Conservation (phyloP, 208 protist species). For the Crithidia bombi region DNA sequence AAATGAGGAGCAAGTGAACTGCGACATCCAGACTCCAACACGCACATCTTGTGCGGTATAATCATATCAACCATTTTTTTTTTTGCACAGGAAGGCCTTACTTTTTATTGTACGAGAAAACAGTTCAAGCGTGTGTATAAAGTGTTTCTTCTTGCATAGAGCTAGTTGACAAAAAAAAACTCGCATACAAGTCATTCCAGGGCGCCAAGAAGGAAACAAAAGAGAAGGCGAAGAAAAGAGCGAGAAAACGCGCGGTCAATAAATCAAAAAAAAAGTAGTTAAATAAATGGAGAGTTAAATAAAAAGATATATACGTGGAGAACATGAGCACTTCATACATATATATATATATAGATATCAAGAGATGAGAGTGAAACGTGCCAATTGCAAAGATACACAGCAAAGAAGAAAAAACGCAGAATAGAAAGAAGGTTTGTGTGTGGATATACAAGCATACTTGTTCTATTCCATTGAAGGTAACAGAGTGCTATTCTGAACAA, state of each 20-base stretch:
- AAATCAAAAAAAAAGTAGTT: slow-evolving; percentile 11
- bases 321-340: background rate
- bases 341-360: background rate
- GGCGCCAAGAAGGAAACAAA: background rate
- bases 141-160: no score
- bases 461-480: no score
- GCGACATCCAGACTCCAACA: no score
- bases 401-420: slow-evolving; percentile 6
- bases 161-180: slow-evolving; percentile 6
- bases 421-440: background rate
- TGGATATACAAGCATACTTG: slow-evolving; percentile 5
- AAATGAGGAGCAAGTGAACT: no score
- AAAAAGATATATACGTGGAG: background rate
- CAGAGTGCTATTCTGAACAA: background rate
- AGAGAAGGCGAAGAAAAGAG: background rate
- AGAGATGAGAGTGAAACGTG: background rate
- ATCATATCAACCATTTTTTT: no score
- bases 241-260: background rate
- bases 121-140: no score
- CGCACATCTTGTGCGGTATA: no score
- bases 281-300: background rate
- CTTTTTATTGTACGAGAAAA: no score
- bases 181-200: background rate
- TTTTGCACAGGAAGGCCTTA: no score
- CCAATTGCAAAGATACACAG: background rate